A percentile compares a stretch with the other conserved stretches of the same genome.
These are phyloP conservation scores for Testicularia cyperi DNA, from an alignment of 1,284 basidiomycete species.

Conservation along the genomic window DNA sequence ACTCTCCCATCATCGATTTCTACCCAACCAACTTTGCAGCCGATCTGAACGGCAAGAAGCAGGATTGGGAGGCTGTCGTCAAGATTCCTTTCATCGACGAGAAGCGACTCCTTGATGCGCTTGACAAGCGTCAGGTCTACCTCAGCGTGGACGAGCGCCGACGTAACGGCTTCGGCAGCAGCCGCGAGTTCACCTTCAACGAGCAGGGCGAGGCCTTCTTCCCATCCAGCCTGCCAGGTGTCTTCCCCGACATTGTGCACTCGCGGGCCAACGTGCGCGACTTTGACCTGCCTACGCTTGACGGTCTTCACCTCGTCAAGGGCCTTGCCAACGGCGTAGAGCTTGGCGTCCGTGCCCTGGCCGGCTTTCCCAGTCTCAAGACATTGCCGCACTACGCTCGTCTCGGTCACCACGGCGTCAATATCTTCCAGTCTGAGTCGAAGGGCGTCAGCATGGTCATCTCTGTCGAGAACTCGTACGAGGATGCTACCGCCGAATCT, in stretches of 20 bases:
- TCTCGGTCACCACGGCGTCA: constrained; percentile 84
- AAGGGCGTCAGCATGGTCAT: constrained; percentile 90
- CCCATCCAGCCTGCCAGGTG: constrained; percentile 86
- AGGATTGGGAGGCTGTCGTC: constrained; percentile 97
- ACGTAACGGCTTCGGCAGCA: constrained; percentile 78
- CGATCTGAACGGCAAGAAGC: constrained; percentile 97
- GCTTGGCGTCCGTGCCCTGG: constrained; percentile 80
- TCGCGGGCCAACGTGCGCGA: constrained; percentile 77
- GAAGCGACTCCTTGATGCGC: constrained; percentile 71
- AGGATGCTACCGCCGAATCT: constrained; percentile 67
- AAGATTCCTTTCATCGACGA: constrained; percentile 99
- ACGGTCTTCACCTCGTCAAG: constrained; percentile 77
- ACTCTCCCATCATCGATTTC: constrained; percentile 89
- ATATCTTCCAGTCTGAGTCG: constrained; percentile 86
- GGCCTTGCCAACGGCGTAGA: constrained; percentile 86
- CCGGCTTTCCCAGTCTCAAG: constrained; percentile 92
- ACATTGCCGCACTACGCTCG: constrained; percentile 78
- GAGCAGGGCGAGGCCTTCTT: constrained; percentile 67
- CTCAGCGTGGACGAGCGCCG: constrained; percentile 76
- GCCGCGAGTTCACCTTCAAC: constrained; percentile 76
- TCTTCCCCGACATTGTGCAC: constrained; percentile 86
- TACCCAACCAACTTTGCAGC: constrained; percentile 87
- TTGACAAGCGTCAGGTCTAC: constrained; percentile 70
- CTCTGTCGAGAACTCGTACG: constrained; percentile 75
- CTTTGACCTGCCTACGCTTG: constrained; percentile 78